Percentiles rank a stretch among this genome's conserved stretches.
These are phyloP conservation scores for Petunia secreta DNA, from an alignment of 257 asterid genomes.

Conservation along the genomic window DNA sequence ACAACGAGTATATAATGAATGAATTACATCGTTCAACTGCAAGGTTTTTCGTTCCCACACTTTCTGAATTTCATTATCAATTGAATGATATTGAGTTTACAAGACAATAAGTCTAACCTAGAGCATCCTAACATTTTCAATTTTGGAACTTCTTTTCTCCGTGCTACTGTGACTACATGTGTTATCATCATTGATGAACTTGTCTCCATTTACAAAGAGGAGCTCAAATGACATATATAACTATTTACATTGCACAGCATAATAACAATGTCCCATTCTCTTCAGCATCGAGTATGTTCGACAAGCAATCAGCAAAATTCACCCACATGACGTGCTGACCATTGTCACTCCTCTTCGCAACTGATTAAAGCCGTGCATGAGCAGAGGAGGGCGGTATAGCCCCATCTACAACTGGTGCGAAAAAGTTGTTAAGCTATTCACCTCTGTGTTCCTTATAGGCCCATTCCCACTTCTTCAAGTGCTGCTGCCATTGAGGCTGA, in stretches of 20 bases:
- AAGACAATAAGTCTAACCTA: constrained; percentile 24
- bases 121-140: constrained; percentile 28
- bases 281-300: constrained; percentile 29
- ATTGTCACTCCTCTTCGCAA: constrained; percentile 16
- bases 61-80: constrained; percentile 22
- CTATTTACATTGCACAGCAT: constrained; percentile 73
- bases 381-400: background rate
- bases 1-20: background rate
- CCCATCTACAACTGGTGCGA: constrained; percentile 8
- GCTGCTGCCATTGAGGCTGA: constrained; percentile 95
- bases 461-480: constrained; percentile 57
- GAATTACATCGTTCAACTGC: background rate
- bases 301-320: constrained; percentile 28
- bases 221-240: constrained; percentile 53
- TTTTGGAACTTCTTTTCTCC: constrained; percentile 27
- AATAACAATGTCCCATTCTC: constrained; percentile 33
- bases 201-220: constrained; percentile 62
- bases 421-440: constrained; percentile 28
- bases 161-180: constrained; percentile 38
- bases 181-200: constrained; percentile 43
- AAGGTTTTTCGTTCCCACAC: constrained; percentile 1
- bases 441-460: constrained; percentile 37
- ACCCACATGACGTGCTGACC: constrained; percentile 22
- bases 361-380: constrained; percentile 25
- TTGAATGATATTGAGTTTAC: constrained; percentile 24